Percentiles rank a stretch among this genome's conserved stretches.
Evolutionary conservation across 1,284 basidiomycete genomes (phyloP).

Genomic region (Hemileia vastatrix): DNA sequence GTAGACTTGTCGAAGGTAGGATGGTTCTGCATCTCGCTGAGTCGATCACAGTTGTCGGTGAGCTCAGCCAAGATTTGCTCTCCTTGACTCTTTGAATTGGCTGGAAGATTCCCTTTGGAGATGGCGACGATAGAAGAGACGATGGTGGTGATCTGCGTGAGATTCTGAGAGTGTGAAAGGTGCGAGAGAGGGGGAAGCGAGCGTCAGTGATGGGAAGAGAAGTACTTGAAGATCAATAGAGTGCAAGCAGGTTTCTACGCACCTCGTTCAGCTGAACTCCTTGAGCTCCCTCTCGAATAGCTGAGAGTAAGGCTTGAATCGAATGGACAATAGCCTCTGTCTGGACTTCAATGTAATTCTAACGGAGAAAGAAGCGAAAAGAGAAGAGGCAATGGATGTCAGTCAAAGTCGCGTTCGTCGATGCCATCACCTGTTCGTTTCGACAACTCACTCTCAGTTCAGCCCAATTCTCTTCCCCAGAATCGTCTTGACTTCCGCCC

Average conservation of each 20-base stretch:
- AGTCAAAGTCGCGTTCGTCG: not conserved
- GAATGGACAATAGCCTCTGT: constrained; percentile 90
- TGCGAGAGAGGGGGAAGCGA: no score
- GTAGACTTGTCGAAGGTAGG: constrained; percentile 60
- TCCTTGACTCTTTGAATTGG: constrained; percentile 56
- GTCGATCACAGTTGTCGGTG: constrained; percentile 76
- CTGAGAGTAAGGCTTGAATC: constrained; percentile 89
- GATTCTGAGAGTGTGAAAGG: constrained; percentile 54
- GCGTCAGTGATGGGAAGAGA: no score
- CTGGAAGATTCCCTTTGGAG: constrained; percentile 79
- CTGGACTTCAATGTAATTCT: constrained; percentile 94
- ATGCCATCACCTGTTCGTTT: not conserved
- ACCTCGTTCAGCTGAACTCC: constrained; percentile 71
- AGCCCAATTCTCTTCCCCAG: constrained; percentile 38
- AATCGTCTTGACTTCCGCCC: not conserved
- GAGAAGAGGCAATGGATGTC: not conserved
- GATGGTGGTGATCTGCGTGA: constrained; percentile 96
- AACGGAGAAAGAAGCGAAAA: not conserved
- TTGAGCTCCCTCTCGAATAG: constrained; percentile 71
- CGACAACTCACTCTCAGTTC: constrained; percentile 29
- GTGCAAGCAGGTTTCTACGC: no score
- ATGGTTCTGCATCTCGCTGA: constrained; percentile 72
- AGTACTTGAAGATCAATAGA: no score
- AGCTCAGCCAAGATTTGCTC: constrained; percentile 71
- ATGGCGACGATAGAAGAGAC: constrained; percentile 95